These are phyloP conservation scores for Aureobasidium leucospermi DNA, from an alignment of 2,329 filamentous ascomycete genomes.

Conservation along the genomic window DNA sequence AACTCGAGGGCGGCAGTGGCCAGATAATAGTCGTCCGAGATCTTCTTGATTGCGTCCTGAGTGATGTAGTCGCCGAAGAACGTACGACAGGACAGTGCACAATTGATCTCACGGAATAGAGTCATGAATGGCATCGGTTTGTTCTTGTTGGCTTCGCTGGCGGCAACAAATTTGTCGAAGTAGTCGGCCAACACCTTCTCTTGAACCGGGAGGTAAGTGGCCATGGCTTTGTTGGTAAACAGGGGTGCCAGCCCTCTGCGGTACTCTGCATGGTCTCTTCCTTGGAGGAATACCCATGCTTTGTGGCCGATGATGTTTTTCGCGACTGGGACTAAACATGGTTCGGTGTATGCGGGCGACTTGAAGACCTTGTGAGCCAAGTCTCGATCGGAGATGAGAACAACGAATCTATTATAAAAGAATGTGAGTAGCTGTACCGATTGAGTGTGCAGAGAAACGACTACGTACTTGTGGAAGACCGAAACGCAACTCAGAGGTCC, in stretches of 20 bases:
- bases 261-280: constrained; percentile 89
- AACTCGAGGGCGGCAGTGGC: constrained; percentile 12
- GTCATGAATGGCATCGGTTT: constrained; percentile 9
- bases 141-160: constrained; percentile 53
- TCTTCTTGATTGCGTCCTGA: constrained; percentile 11
- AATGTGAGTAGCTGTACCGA: neutral
- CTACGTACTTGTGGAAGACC: constrained; percentile 81
- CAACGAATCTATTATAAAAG: constrained; percentile 58
- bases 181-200: constrained; percentile 85
- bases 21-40: constrained; percentile 13
- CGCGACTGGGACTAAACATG: constrained; percentile 10
- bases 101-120: constrained; percentile 14
- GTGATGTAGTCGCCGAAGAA: constrained; percentile 15
- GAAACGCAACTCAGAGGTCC: constrained; percentile 88
- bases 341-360: constrained; percentile 11
- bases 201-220: constrained; percentile 81
- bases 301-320: constrained; percentile 72
- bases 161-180: constrained; percentile 68
- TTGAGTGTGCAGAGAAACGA: neutral
- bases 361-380: constrained; percentile 57
- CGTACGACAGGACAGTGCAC: constrained; percentile 11
- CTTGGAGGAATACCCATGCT: constrained; percentile 52
- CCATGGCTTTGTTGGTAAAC: constrained; percentile 83
- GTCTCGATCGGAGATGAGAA: constrained; percentile 92
- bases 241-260: constrained; percentile 90